phyloP scores from a whole-genome alignment of 2,329 filamentous ascomycete species.

The Lojkania enalia region DNA sequence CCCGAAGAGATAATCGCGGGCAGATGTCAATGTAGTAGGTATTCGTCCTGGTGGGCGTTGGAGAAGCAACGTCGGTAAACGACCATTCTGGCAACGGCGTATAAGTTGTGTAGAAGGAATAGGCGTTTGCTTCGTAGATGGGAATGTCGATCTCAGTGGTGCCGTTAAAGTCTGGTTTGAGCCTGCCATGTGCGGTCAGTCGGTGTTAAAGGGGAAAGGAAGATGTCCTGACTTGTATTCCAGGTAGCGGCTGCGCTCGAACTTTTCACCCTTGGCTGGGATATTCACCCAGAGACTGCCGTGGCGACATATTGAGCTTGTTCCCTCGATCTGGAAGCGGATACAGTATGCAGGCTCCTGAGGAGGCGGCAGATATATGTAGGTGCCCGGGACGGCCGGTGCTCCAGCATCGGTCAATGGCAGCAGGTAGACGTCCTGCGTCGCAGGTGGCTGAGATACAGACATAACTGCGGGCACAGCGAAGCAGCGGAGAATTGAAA shows the following conservation, averaged over 20 bases:
- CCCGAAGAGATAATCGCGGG: constrained; percentile 75
- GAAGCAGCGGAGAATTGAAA: constrained; percentile 9
- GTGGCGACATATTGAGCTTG: constrained; percentile 91
- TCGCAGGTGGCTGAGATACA: constrained; percentile 18
- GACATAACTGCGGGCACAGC: constrained; percentile 28
- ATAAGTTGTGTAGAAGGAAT: constrained; percentile 93
- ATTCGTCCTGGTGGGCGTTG: constrained; percentile 68
- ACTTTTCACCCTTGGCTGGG: constrained; percentile 73
- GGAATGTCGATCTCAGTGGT: constrained; percentile 88
- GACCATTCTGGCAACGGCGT: constrained; percentile 81
- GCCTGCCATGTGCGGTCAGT: constrained; percentile 55
- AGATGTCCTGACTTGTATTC: constrained; percentile 73
- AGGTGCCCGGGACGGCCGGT: constrained; percentile 83
- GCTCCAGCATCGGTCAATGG: constrained; percentile 91
- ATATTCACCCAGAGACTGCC: constrained; percentile 98
- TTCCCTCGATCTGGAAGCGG: constrained; percentile 89
- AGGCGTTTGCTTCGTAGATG: constrained; percentile 80
- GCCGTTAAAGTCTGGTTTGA: constrained; percentile 90
- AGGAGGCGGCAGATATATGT: constrained; percentile 86
- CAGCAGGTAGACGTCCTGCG: constrained; percentile 72
- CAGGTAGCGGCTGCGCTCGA: constrained; percentile 77
- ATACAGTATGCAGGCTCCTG: constrained; percentile 72
- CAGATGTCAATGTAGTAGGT: constrained; percentile 93
- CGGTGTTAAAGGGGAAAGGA: background rate
- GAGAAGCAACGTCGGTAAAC: constrained; percentile 56